Evolutionary conservation across 441 rosid species (phyloP).

Genomic region (Geranium incanum): DNA sequence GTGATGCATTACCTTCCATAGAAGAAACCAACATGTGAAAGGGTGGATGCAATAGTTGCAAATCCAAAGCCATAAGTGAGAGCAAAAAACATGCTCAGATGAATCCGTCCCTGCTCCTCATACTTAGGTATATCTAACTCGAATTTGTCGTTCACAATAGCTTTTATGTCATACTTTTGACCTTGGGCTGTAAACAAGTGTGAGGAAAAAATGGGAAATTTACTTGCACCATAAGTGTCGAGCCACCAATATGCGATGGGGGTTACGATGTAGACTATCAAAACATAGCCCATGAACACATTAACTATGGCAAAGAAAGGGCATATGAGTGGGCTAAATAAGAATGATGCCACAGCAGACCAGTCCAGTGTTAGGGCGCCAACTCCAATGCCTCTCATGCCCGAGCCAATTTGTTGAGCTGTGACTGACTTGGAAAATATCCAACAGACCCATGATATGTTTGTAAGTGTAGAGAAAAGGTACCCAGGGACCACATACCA

Average conservation of each 20-base stretch:
- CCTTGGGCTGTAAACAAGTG: constrained; percentile 64
- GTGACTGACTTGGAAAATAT: constrained; percentile 70
- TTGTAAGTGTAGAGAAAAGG: constrained; percentile 63
- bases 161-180: constrained; percentile 41
- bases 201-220: constrained; percentile 71
- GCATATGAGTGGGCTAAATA: constrained; percentile 67
- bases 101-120: constrained; percentile 57
- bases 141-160: constrained; percentile 60
- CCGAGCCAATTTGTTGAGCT: constrained; percentile 84
- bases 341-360: constrained; percentile 67
- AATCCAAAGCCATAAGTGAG: constrained; percentile 74
- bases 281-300: constrained; percentile 43
- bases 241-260: constrained; percentile 64
- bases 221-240: constrained; percentile 44
- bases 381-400: constrained; percentile 76
- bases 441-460: constrained; percentile 89
- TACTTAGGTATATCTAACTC: constrained; percentile 55
- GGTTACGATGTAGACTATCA: constrained; percentile 44
- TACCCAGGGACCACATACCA: constrained; percentile 73
- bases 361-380: constrained; percentile 82
- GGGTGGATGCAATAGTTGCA: constrained; percentile 72
- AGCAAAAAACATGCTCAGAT: constrained; percentile 70
- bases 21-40: constrained; percentile 77
- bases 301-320: constrained; percentile 80
- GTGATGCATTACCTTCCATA: constrained; percentile 57